phyloP scores from a whole-genome alignment of 2,329 filamentous ascomycete species.

The Cladosporium colombiae region DNA sequence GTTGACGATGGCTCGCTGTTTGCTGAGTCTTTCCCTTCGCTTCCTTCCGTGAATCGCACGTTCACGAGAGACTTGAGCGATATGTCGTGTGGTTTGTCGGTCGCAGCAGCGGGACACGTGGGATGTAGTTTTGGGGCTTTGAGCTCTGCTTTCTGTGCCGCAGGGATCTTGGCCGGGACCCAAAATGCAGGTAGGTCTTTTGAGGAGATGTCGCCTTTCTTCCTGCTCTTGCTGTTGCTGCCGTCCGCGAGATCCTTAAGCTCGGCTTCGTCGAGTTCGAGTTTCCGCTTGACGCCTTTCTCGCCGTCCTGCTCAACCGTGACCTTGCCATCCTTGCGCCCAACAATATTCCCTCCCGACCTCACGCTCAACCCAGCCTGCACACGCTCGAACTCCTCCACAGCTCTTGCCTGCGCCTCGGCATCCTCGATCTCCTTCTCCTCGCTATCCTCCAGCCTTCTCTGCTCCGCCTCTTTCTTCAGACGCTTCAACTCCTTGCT shows the following conservation, averaged over 20 bases:
- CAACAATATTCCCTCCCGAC: slow-evolving; percentile 47
- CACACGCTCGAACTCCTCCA: slow-evolving; percentile 80
- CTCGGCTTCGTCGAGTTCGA: slow-evolving; percentile 76
- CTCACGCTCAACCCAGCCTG: slow-evolving; percentile 61
- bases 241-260: slow-evolving; percentile 65
- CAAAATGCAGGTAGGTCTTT: slow-evolving; percentile 84
- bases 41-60: slow-evolving; percentile 66
- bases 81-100: slow-evolving; percentile 68
- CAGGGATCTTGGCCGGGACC: slow-evolving; percentile 81
- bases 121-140: slow-evolving; percentile 60
- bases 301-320: slow-evolving; percentile 32
- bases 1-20: slow-evolving; percentile 33
- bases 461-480: slow-evolving; percentile 63
- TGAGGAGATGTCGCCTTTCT: slow-evolving; percentile 64
- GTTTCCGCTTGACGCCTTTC: slow-evolving; percentile 70
- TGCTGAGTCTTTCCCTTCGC: slow-evolving; percentile 1
- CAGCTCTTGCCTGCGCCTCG: slow-evolving; percentile 68
- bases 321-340: slow-evolving; percentile 30
- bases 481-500: slow-evolving; percentile 85
- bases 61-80: slow-evolving; percentile 76
- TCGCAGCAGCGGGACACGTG: slow-evolving; percentile 72
- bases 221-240: slow-evolving; percentile 65
- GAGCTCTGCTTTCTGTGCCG: slow-evolving; percentile 47
- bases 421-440: slow-evolving; percentile 62
- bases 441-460: slow-evolving; percentile 64